Evolutionary conservation across 108 stramenopile species (phyloP).

Genomic region (Aurantiochytrium sp.): DNA sequence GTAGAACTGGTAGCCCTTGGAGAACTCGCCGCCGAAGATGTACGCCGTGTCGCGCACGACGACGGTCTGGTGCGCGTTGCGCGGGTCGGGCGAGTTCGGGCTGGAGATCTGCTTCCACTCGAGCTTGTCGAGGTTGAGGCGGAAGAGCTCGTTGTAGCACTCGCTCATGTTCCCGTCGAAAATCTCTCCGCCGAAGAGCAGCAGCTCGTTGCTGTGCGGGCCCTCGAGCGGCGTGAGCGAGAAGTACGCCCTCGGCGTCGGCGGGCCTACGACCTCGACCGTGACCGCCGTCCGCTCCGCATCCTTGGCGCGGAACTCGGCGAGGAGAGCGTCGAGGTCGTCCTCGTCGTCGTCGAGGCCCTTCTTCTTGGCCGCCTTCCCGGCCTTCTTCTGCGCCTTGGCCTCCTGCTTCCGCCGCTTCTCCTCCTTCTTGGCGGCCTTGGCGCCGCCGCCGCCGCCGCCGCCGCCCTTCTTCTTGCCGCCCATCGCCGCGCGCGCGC

Average conservation of each 20-base stretch:
- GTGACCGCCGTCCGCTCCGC: constrained; percentile 31
- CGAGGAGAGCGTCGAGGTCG: constrained; percentile 35
- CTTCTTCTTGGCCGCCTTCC: constrained; percentile 33
- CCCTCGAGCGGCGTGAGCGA: constrained; percentile 48
- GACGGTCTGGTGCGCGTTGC: constrained; percentile 59
- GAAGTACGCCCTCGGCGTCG: constrained; percentile 45
- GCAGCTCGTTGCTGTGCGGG: constrained; percentile 43
- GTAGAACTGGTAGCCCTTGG: constrained; percentile 56
- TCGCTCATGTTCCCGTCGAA: constrained; percentile 52
- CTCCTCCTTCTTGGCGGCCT: constrained; percentile 37
- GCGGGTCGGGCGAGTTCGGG: constrained; percentile 55
- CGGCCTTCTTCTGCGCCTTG: constrained; percentile 29
- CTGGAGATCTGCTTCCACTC: constrained; percentile 56
- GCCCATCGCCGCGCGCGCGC: background rate
- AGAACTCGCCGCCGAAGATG: constrained; percentile 62
- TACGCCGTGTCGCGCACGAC: constrained; percentile 48
- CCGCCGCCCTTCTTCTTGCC: constrained; percentile 32
- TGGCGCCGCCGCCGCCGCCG: background rate
- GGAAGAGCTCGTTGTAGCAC: constrained; percentile 57
- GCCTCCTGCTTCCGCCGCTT: constrained; percentile 27
- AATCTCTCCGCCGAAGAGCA: constrained; percentile 58
- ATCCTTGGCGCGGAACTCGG: background rate
- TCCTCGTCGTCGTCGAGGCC: constrained; percentile 31
- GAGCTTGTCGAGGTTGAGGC: constrained; percentile 44
- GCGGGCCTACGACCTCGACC: constrained; percentile 7